Evolutionary conservation across 495 filamentous ascomycete species (phyloP).

Genomic region (Friedmanniomyces endolithicus): DNA sequence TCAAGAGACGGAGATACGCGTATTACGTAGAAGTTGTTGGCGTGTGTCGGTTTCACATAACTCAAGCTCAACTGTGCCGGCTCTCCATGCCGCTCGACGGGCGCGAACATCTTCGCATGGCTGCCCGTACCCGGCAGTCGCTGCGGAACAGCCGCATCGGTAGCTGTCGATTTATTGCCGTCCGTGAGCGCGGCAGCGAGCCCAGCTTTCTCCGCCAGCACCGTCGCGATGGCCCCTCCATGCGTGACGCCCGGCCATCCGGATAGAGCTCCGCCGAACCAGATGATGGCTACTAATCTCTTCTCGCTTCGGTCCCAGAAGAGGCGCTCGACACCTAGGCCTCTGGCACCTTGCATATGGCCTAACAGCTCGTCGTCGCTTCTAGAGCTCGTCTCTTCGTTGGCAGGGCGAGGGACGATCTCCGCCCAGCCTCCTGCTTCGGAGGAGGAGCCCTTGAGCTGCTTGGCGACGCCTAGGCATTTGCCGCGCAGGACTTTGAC

Average conservation of each 20-base stretch:
- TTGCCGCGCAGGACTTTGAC: conserved; percentile 25
- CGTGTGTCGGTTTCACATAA: conserved; percentile 47
- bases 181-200: conserved; percentile 32
- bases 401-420: not conserved
- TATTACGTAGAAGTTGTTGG: conserved; percentile 52
- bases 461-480: conserved; percentile 10
- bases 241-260: conserved; percentile 73
- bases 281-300: conserved; percentile 44
- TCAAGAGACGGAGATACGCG: conserved; percentile 36
- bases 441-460: conserved; percentile 16
- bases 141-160: conserved; percentile 16
- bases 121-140: conserved; percentile 16
- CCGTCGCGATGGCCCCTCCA: conserved; percentile 58
- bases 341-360: conserved; percentile 22
- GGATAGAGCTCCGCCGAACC: conserved; percentile 47
- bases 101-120: conserved; percentile 29
- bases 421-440: conserved; percentile 23
- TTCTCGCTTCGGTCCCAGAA: conserved; percentile 43
- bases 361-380: conserved; percentile 1
- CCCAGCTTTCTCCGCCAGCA: conserved; percentile 56
- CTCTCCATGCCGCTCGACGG: conserved; percentile 18
- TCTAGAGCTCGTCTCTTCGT: not conserved
- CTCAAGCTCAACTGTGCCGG: conserved; percentile 42
- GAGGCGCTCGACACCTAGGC: conserved; percentile 24
- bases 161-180: not conserved